Conservation (phyloP, 768 basidiomycete species). For the Nevesoporus exiguus region DNA sequence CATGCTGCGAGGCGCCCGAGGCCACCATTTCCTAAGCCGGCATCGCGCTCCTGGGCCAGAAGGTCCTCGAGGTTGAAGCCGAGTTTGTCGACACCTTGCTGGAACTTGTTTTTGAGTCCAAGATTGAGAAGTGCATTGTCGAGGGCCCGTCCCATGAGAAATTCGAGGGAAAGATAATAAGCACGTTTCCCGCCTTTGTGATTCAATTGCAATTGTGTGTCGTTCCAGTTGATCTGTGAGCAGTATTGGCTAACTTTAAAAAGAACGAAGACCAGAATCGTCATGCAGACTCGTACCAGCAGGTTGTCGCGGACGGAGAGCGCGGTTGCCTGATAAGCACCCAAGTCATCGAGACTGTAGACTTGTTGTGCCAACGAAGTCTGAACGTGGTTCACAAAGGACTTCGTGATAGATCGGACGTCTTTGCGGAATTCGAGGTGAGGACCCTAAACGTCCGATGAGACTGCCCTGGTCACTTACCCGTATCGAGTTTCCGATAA, state of each 20-base stretch:
- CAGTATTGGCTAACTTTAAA: not conserved
- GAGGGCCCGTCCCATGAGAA: conserved; percentile 79
- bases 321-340: conserved; percentile 91
- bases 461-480: conserved; percentile 31
- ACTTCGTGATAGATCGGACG: conserved; percentile 60
- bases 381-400: conserved; percentile 80
- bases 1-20: conserved; percentile 95
- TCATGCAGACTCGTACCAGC: conserved; percentile 48
- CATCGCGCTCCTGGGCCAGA: conserved; percentile 87
- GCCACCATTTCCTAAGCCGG: conserved; percentile 93
- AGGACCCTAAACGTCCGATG: not conserved
- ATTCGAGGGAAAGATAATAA: conserved; percentile 96
- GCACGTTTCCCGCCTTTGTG: conserved; percentile 85
- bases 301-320: conserved; percentile 86
- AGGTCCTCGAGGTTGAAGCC: conserved; percentile 91
- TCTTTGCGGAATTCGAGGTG: conserved; percentile 36
- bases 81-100: conserved; percentile 63
- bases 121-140: conserved; percentile 87
- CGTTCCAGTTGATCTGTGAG: conserved; percentile 76
- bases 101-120: conserved; percentile 74
- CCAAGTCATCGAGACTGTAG: conserved; percentile 81
- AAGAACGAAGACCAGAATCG: not conserved
- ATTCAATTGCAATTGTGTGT: conserved; percentile 71
- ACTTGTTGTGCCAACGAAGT: conserved; percentile 89
- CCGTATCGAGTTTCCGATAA: conserved; percentile 53